Evolutionary conservation across 2,329 filamentous ascomycete species (phyloP), one percentile per base, ranked within the genome.

Genomic region (Ophiognomonia clavigignenti-juglandacearum): DNA sequence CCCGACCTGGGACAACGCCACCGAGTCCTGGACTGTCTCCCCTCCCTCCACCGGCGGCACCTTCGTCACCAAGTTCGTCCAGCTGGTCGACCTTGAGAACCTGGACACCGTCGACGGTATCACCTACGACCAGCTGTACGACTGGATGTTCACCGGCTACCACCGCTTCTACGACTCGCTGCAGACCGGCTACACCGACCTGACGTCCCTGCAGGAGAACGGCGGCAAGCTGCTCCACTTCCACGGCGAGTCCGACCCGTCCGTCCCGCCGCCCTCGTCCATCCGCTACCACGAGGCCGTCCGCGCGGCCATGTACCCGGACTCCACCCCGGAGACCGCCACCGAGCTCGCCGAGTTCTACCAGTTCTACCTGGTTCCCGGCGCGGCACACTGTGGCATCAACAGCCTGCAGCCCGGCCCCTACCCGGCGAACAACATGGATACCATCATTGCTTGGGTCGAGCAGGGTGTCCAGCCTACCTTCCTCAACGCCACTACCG

Each of bases 391-490:
- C 61, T 81, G 76, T 53, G 61, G 65, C 0, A 57, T 61, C 27
- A 78, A 75, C 60, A 48, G 59, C 5, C 59, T 69, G 1, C 69
- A 74, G 61, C 70, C 70, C 0, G 69, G 66, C 0, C 66, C 68
- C 0, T 74, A 65, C 55, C 71, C 70, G 0, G 71, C 80, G 52
- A 80, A 80, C 4, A 82, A 87, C 35, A 80, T 86, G 61, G 79
- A 82, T 3, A 86, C 82, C 3, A 80, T 82, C 16, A 86, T 88
- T 58, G 80, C 87, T 57, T 86, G 74, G 56, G 68, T 88, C 10
- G 77, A 75, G 53, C 86, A 85, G 52, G 84, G 61, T 14, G 53
- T 63, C 20, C 55, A 53, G 50, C 67, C 67, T 1, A 37, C 42
- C 6, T 59, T 58, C 3, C 61, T 71, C n/a, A 70, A 70, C 53